Conservation (phyloP, 345 rosid genomes). For the Erysimum cheiranthoides region DNA sequence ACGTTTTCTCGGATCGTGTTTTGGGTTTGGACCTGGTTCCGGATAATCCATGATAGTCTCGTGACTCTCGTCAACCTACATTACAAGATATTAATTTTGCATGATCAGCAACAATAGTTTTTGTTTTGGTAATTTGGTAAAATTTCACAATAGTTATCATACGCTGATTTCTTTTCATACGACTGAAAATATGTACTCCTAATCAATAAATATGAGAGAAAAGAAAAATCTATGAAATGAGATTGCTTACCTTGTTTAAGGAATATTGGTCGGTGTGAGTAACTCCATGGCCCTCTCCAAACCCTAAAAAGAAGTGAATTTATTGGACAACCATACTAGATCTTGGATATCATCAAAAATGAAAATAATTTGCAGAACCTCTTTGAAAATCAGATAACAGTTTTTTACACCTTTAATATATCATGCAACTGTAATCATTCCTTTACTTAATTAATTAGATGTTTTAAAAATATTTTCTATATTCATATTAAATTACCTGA, state of each 20-base stretch:
- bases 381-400: neutral
- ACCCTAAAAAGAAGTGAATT: slow-evolving; percentile 1
- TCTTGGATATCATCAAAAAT: neutral
- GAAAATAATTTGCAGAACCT: neutral
- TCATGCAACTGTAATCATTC: neutral
- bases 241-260: slow-evolving; percentile 23
- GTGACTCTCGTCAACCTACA: slow-evolving; percentile 13
- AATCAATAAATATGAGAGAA: neutral
- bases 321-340: neutral
- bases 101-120: neutral
- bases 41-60: slow-evolving; percentile 9
- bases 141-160: neutral
- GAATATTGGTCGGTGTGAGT: slow-evolving; percentile 16
- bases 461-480: neutral
- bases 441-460: neutral
- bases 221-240: neutral
- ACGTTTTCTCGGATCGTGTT: slow-evolving; percentile 25
- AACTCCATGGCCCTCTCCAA: slow-evolving; percentile 13
- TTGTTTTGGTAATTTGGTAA: slow-evolving; percentile 12
- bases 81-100: neutral
- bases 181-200: neutral
- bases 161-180: neutral
- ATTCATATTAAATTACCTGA: neutral
- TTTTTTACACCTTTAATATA: neutral
- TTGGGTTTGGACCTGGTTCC: slow-evolving; percentile 15